Evolutionary conservation across 352 stramenopile genomes (phyloP).

Genomic region (Chloridella minuta): DNA sequence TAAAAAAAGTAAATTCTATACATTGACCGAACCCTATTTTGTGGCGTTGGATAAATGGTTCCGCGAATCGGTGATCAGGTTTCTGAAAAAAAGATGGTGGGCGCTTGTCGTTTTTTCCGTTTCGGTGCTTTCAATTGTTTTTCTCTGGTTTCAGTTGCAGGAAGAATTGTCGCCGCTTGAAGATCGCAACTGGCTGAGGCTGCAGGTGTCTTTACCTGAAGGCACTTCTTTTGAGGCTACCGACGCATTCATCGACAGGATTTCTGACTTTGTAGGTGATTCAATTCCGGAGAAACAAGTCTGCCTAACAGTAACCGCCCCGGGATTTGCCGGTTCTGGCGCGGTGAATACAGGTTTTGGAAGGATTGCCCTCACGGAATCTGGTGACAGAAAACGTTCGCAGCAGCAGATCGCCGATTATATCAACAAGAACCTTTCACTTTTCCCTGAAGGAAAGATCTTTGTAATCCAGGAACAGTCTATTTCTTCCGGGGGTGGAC

Average conservation of each 20-base stretch:
- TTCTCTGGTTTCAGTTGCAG: not conserved
- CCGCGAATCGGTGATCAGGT: not conserved
- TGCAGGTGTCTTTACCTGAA: not conserved
- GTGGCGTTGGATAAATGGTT: not conserved
- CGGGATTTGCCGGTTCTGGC: not conserved
- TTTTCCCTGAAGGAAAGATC: not conserved
- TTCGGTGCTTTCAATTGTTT: not conserved
- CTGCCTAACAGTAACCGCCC: not conserved
- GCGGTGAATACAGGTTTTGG: not conserved
- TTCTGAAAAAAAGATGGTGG: not conserved
- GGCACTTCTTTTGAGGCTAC: not conserved
- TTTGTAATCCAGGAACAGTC: not conserved
- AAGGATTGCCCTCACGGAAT: not conserved
- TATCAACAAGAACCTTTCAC: not conserved
- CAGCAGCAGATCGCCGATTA: not conserved
- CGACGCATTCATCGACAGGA: not conserved
- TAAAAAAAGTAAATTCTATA: constrained; percentile 2
- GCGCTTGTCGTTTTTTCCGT: not conserved
- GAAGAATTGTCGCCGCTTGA: not conserved
- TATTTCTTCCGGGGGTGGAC: not conserved
- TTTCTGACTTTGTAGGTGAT: constrained; percentile 1
- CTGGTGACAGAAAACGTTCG: not conserved
- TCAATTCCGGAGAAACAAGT: not conserved
- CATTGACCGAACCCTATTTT: not conserved
- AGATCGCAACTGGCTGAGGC: not conserved